Evolutionary conservation across 768 basidiomycete species (phyloP), one percentile per base, ranked within the genome.

Genomic region (Macrolepiota fuliginosa): DNA sequence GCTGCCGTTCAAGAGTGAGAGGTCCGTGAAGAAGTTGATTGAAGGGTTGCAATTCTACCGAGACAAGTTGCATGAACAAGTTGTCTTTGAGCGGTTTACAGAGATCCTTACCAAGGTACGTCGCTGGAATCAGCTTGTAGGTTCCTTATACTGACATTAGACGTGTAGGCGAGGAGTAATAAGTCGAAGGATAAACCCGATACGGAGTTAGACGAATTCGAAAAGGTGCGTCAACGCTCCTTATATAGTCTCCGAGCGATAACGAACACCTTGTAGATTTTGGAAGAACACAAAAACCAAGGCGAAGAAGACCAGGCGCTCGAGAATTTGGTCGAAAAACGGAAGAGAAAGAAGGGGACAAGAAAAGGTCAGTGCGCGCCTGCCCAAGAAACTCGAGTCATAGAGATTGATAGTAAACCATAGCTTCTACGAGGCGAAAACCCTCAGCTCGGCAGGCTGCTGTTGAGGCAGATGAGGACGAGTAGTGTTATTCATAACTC

Each of bases 1-100:
- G 1, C 81, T 98, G 15, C 96, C 95, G 0, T 99, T 92, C 90
- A 98, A 98, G 72, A 96, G 94, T 1, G 97, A 99, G 66, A 85
- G 91, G 35, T 96, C 95, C 0, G 86, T 98, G 68, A 98, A 97
- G 84, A 97, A 96, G 72, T 84, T 98, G 62, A 91, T 94, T 67
- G 96, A 98, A 65, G 95, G 86, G 1, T 73, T 99, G 25, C 92
- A 89, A 50, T 91, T 88, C 75, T 99, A 99, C 69, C 89, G 94
- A 56, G 97, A 98, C 79, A 99, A 99, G 75, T 77, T 99, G 42
- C 92, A 96, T 74, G 96, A 98, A 63, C 80, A 86, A 45, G 78
- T 74, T 0, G 96, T 99, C 4, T 98, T 82, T 71, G 81, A 79
- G 32, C 79, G 87, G 50, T 98, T 99, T 73, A 82, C 81, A 27